Evolutionary conservation across 148 eudicot genomes (phyloP).

Genomic region (Rhododendron ferrugineum): DNA sequence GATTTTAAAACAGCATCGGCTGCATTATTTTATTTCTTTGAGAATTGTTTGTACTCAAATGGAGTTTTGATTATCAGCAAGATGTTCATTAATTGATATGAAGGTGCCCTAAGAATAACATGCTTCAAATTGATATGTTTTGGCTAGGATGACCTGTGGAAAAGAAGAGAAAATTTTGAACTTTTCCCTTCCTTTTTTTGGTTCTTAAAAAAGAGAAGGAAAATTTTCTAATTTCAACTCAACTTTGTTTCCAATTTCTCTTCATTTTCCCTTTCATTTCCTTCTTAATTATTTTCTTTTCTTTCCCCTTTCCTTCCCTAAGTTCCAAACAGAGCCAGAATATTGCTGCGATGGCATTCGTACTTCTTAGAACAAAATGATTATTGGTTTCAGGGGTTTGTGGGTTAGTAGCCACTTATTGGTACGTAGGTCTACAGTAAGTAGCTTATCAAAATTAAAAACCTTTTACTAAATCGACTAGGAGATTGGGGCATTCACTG

Average conservation of each 20-base stretch:
- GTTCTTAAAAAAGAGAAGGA: neutral
- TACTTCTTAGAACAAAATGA: neutral
- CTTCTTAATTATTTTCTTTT: too few relatives aligned
- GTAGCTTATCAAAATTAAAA: neutral
- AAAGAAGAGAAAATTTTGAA: neutral
- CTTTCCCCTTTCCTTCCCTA: too few relatives aligned
- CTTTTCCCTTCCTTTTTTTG: neutral
- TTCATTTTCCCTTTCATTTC: neutral
- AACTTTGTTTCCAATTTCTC: too few relatives aligned
- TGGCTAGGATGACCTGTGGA: neutral
- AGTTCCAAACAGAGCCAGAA: neutral
- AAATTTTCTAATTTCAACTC: too few relatives aligned
- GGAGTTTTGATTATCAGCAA: neutral
- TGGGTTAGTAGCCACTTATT: neutral
- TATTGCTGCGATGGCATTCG: neutral
- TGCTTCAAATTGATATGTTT: neutral
- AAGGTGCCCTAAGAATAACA: neutral
- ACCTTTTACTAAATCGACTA: neutral
- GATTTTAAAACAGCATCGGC: neutral
- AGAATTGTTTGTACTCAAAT: neutral
- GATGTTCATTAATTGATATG: neutral
- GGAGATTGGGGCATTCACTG: neutral
- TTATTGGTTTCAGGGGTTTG: neutral
- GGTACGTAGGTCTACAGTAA: neutral
- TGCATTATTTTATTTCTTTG: neutral